Evolutionary conservation across 371 early-diverging fungal species (phyloP).

Genomic region (Syncephalastrum racemosum): DNA sequence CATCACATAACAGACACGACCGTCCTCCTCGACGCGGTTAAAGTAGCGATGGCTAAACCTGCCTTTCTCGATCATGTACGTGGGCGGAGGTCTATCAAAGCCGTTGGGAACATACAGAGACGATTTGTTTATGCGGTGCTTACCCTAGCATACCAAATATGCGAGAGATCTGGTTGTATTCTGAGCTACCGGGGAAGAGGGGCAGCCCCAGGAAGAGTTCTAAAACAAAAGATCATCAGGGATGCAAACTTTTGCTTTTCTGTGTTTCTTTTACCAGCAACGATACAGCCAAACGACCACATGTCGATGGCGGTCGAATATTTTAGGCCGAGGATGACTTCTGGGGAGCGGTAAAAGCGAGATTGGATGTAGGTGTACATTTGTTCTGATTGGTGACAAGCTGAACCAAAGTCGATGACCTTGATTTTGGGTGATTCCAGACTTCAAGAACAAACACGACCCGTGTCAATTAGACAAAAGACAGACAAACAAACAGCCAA

Average conservation of each 20-base stretch:
- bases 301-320: conserved; percentile 97
- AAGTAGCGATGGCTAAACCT: conserved; percentile 78
- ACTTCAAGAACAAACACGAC: conserved; percentile 27
- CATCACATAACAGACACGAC: conserved; percentile 56
- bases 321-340: conserved; percentile 88
- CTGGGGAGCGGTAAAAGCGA: conserved; percentile 97
- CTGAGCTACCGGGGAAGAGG: conserved; percentile 96
- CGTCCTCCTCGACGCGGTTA: conserved; percentile 51
- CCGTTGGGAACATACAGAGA: not conserved
- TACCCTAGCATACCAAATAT: conserved; percentile 91
- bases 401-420: conserved; percentile 99
- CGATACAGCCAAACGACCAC: conserved; percentile 99
- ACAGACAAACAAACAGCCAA: not conserved
- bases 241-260: not conserved
- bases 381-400: conserved; percentile 89
- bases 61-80: conserved; percentile 84
- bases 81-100: conserved; percentile 51
- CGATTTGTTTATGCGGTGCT: not conserved
- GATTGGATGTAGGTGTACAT: conserved; percentile 97
- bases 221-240: not conserved
- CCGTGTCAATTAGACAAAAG: not conserved
- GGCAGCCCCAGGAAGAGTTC: conserved; percentile 94
- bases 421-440: conserved; percentile 88
- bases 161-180: conserved; percentile 90
- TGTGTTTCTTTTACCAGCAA: conserved; percentile 18